Evolutionary conservation across 2,329 filamentous ascomycete genomes (phyloP), one percentile per base, ranked within the genome.

Genomic region (Colletotrichum simmondsii): DNA sequence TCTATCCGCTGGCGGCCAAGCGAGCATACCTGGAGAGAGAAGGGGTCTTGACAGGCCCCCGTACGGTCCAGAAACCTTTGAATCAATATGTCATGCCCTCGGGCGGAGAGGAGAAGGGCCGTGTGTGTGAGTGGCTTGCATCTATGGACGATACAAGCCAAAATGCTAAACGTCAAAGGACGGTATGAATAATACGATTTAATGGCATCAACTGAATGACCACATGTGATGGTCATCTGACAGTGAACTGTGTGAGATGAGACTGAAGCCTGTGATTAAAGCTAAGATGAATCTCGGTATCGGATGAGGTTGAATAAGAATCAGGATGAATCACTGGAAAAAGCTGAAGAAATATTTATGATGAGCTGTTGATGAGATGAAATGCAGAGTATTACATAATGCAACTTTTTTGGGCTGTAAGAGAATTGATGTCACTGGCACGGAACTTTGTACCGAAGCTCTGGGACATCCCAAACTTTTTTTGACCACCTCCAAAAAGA

Each of bases 311-410:
- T 42, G 5, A 19, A 42, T 42, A 7, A 19, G 37, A 42, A 42
- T 3, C 16, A 42, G 19, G 37, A 42, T 42, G 16, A 3, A 19
- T 19, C 3, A 7, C 16, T 22, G 42, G 42, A 11, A 11, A n/a
- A 49, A n/a, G 7, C 8, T 10, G 42, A 49, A 11, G 42, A 49
- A 49, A n/a, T 19, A n/a, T 49, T 10, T 2, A 49, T 22, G 3
- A 22, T 49, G 42, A 49, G 19, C 10, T 49, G 19, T 22, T 10
- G 32, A 24, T 35, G 49, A 12, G 22, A 35, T 16, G n/a, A 35
- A 63, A 10, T n/a, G 42, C 42, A 32, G 22, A 22, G 22, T 26
- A n/a, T 72, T 72, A 72, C 59, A 35, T 72, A 72, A 72, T 22
- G 24, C 22, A 12, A 0, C 1, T 12, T 26, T 28, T 37, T 61